Percentiles rank a stretch among this genome's conserved stretches.
These are phyloP conservation scores for Vitis vinifera DNA, from an alignment of 164 flowering plant species.

Conservation along the genomic window DNA sequence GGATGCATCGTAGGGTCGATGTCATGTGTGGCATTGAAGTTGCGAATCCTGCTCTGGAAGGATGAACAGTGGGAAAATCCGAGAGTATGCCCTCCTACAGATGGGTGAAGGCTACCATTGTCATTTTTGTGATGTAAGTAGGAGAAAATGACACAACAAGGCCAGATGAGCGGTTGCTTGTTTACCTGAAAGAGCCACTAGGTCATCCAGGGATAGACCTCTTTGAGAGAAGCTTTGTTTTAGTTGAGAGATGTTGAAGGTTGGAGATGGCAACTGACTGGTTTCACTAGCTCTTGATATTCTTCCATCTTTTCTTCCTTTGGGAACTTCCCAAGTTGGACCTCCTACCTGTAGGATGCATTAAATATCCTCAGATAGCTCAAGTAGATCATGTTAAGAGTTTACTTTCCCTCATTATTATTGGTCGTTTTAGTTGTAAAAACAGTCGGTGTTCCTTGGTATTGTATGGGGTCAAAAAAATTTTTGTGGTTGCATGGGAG, in stretches of 20 bases:
- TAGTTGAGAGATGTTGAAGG: slow-evolving; percentile 61
- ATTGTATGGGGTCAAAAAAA: background rate
- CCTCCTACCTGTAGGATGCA: slow-evolving; percentile 62
- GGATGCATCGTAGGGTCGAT: slow-evolving; percentile 43
- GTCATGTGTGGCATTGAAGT: slow-evolving; percentile 44
- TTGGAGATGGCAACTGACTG: slow-evolving; percentile 55
- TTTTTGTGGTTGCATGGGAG: too few species aligned
- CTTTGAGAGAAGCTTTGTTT: slow-evolving; percentile 70
- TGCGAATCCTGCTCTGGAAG: slow-evolving; percentile 44
- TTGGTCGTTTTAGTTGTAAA: too few species aligned
- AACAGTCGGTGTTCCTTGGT: too few species aligned
- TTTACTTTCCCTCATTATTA: too few species aligned
- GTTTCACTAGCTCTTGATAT: slow-evolving; percentile 35
- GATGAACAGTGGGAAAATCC: slow-evolving; percentile 63
- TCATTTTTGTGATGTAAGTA: background rate
- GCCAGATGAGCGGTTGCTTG: background rate
- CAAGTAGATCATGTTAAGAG: too few species aligned
- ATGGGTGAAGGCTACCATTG: background rate
- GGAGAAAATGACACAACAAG: background rate
- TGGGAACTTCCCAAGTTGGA: slow-evolving; percentile 80
- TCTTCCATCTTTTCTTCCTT: slow-evolving; percentile 82
- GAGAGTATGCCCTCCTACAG: slow-evolving; percentile 52
- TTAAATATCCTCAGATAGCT: too few species aligned
- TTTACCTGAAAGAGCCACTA: slow-evolving; percentile 77
- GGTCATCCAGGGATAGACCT: slow-evolving; percentile 63